Evolutionary conservation across 2,329 filamentous ascomycete species (phyloP), one percentile per base, ranked within the genome.

Genomic region (Rhexocercosporidium sp.): DNA sequence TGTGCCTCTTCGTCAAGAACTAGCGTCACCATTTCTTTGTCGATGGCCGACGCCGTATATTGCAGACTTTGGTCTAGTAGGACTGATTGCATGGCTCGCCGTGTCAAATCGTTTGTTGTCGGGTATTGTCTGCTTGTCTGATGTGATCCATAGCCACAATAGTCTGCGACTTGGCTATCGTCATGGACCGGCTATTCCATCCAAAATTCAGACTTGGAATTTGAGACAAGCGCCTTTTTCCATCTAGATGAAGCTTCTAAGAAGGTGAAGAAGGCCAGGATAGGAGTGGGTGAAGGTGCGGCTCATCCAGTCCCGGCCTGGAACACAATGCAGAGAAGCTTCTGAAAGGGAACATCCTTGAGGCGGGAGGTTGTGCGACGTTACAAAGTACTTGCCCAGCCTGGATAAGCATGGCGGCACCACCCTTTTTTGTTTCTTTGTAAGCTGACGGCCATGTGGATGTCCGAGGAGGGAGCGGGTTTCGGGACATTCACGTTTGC

Each of bases 341-440:
- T 57, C 31, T 57, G 31, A 57, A 8, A 25, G 20, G 31, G 31
- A 37, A 39, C 11, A 25, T 16, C 3, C n/a, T 57, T 22, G n/a
- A 39, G 31, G 53, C 29, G 29, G 53, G 6, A 39, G 20, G 20
- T 49, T 62, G 64, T 66, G 64, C 59, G 64, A 66, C 64, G 64
- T 57, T 59, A 29, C 39, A 62, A 66, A 53, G 51, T 57, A 57
- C 51, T 12, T 57, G 34, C n/a, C 53, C 39, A 60, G 18, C 22
- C 39, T 57, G 53, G n/a, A 57, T 57, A n/a, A 39, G 53, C 4
- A 57, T 25, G 31, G 53, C 39, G n/a, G 53, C 39, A 25, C 53
- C 25, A 20, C n/a, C n/a, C 53, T 39, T 39, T 16, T 39, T 39
- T 16, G n/a, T 25, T 22, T 37, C 29, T 22, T 6, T 25, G 11